Conservation (phyloP, 2,329 filamentous ascomycete species). For the Aspergillus puulaauensis region DNA sequence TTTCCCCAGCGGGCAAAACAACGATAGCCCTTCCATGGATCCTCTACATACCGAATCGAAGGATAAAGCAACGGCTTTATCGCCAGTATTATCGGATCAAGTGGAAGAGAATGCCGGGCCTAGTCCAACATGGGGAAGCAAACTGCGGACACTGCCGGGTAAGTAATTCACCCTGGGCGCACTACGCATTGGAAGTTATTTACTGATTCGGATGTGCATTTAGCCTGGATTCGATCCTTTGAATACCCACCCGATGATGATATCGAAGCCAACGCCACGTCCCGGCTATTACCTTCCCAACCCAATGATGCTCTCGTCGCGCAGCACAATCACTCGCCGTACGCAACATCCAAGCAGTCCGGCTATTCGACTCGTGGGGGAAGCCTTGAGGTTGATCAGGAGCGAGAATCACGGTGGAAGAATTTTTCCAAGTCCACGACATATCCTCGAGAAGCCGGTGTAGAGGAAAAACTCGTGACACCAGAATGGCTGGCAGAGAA, state of each 20-base stretch:
- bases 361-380: slow-evolving; percentile 8
- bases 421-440: slow-evolving; percentile 44
- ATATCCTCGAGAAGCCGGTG: slow-evolving; percentile 39
- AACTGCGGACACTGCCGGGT: slow-evolving; percentile 41
- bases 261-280: slow-evolving; percentile 32
- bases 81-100: slow-evolving; percentile 19
- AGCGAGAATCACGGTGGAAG: slow-evolving; percentile 48
- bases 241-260: slow-evolving; percentile 36
- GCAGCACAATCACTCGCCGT: slow-evolving; percentile 46
- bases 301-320: slow-evolving; percentile 44
- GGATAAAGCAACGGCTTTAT: slow-evolving; percentile 19
- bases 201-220: slow-evolving; percentile 3
- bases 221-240: slow-evolving; percentile 47
- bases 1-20: slow-evolving; percentile 14
- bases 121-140: slow-evolving; percentile 12
- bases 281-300: slow-evolving; percentile 36
- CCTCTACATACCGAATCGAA: slow-evolving; percentile 20
- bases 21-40: slow-evolving; percentile 21
- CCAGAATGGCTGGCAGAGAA: slow-evolving; percentile 48
- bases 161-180: slow-evolving; percentile 8
- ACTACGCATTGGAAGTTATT: not conserved
- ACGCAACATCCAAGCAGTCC: slow-evolving; percentile 27
- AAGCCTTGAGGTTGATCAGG: slow-evolving; percentile 6
- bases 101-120: slow-evolving; percentile 14
- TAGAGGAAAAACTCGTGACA: slow-evolving; percentile 43